These are phyloP conservation scores for Trifolium pratense DNA, from an alignment of 306 rosid species.

Conservation along the genomic window DNA sequence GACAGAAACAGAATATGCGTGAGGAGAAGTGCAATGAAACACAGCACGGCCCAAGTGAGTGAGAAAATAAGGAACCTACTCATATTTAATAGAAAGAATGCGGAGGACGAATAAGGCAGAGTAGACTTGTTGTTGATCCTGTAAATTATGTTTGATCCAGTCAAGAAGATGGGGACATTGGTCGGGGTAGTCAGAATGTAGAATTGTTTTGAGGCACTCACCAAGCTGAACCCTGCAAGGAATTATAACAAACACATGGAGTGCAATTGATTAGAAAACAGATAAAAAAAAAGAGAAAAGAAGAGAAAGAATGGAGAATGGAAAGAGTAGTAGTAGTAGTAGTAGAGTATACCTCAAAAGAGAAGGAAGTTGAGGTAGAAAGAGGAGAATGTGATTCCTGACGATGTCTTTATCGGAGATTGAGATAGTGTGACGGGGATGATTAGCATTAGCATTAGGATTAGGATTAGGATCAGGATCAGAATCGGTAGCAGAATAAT, in stretches of 20 bases:
- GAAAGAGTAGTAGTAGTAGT: neutral
- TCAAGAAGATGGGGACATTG: conserved; percentile 85
- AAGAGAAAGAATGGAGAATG: too few species aligned
- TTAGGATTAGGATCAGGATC: neutral
- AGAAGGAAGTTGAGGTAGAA: conserved; percentile 76
- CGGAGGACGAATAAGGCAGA: conserved; percentile 84
- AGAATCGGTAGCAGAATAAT: neutral
- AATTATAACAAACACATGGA: neutral
- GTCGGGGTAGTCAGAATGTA: conserved; percentile 85
- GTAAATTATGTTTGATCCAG: conserved; percentile 84
- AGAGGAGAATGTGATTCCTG: conserved; percentile 72
- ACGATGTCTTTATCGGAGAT: conserved; percentile 69
- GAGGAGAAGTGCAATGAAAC: neutral
- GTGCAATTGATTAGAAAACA: neutral
- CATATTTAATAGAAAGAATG: conserved; percentile 90
- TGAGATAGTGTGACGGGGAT: conserved; percentile 59
- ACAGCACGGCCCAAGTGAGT: too few species aligned
- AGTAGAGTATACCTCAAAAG: conserved; percentile 57
- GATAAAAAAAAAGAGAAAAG: too few species aligned
- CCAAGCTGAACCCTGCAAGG: conserved; percentile 78
- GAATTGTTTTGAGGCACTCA: conserved; percentile 87
- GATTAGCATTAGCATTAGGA: neutral
- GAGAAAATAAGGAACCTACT: conserved; percentile 50
- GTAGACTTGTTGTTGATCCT: conserved; percentile 76
- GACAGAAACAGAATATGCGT: neutral